phyloP scores from a whole-genome alignment of 352 stramenopile species.

The Phytopythium sindhum region DNA sequence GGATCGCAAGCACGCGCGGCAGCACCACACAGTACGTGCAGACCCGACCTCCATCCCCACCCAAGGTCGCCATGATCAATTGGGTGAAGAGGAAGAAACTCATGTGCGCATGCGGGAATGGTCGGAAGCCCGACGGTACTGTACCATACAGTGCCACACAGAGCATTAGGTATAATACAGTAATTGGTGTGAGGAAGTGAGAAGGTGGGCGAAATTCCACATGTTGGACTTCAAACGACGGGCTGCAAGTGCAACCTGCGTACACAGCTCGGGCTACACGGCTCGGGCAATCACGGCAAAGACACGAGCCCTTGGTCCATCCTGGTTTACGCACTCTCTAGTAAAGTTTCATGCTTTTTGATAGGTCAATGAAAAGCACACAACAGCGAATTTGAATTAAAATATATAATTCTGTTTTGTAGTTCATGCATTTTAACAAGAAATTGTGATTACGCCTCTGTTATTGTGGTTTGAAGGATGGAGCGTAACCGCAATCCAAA shows the following conservation, averaged over 20 bases:
- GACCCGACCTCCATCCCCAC: no score
- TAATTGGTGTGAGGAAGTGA: no score
- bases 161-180: no score
- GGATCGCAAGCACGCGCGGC: no score
- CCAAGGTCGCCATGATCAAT: no score
- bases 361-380: neutral
- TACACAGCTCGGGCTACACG: neutral
- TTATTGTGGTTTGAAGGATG: neutral
- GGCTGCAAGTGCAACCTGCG: conserved; percentile 1
- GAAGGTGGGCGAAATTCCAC: neutral
- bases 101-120: no score
- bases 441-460: neutral
- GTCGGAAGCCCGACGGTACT: no score
- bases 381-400: neutral
- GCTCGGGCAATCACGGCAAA: neutral
- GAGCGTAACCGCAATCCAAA: neutral
- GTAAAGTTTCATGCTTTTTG: neutral
- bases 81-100: no score
- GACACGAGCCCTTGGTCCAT: neutral
- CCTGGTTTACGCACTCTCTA: neutral
- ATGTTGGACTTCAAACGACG: neutral
- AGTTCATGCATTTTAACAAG: neutral
- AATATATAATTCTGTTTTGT: neutral
- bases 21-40: no score
- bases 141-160: no score